These are phyloP conservation scores for Sinapis alba DNA, from an alignment of 441 rosid genomes.

Conservation along the genomic window DNA sequence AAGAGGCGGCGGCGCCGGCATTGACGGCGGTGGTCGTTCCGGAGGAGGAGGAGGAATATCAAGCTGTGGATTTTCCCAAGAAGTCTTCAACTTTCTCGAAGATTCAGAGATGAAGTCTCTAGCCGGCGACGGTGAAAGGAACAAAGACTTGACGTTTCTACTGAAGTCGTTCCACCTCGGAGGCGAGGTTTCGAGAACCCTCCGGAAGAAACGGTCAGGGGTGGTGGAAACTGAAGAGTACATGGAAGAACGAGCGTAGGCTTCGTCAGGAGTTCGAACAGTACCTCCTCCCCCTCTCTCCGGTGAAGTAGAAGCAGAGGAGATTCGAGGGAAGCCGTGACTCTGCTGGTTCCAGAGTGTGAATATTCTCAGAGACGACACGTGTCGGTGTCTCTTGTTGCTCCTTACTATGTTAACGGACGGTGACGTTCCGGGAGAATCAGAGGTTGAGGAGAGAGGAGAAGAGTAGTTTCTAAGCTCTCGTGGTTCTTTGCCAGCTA, in stretches of 20 bases:
- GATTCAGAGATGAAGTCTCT: constrained; percentile 42
- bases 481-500: constrained; percentile 59
- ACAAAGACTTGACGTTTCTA: constrained; percentile 41
- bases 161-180: constrained; percentile 45
- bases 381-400: constrained; percentile 30
- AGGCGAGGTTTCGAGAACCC: constrained; percentile 44
- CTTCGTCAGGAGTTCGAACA: constrained; percentile 34
- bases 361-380: constrained; percentile 40
- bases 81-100: constrained; percentile 35
- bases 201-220: constrained; percentile 43
- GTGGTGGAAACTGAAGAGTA: constrained; percentile 45
- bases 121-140: constrained; percentile 48
- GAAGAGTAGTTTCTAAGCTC: constrained; percentile 49
- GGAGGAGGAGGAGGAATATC: constrained; percentile 46
- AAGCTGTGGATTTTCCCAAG: constrained; percentile 38
- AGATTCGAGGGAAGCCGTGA: constrained; percentile 34
- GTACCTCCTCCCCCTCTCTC: constrained; percentile 28
- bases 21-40: constrained; percentile 47
- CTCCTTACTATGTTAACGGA: constrained; percentile 44
- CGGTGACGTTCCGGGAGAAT: constrained; percentile 71
- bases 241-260: constrained; percentile 44
- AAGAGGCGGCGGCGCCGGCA: constrained; percentile 67
- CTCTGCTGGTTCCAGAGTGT: constrained; percentile 45
- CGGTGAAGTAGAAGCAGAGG: constrained; percentile 47
- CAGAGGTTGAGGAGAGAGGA: constrained; percentile 56